Evolutionary conservation across 2,329 filamentous ascomycete genomes (phyloP), one percentile per base, ranked within the genome.

Genomic region (Pseudophaeomoniella oleicola): DNA sequence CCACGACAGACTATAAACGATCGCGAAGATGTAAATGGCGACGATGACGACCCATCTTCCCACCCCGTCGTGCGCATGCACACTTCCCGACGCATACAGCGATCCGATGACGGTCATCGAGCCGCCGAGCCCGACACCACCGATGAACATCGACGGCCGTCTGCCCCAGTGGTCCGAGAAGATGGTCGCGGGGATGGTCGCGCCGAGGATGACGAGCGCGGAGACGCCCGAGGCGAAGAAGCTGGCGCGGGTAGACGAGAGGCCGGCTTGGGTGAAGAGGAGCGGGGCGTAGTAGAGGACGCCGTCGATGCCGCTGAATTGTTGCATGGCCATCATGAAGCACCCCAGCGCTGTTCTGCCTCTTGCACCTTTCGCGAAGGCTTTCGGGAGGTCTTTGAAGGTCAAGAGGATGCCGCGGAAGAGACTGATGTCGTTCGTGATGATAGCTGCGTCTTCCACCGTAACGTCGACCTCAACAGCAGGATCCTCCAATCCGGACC

Each of bases 151-250:
- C 10, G 64, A 69, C 3, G 64, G 67, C 3, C 68, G 63, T 4
- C 73, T 60, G 3, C 71, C 70, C 65, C 71, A 75, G 41, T 60
- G 60, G 43, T 78, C 73, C 1, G 70, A 67, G 11, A 69, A 60
- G 15, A 75, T 53, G 40, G 71, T 60, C 1, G 66, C 72, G 0
- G 72, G 71, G 17, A 78, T 62, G 0, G 72, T 72, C 34, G 68
- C 58, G n/a, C 60, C 57, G 14, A 77, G 59, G 50, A 77, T 76
- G 2, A 75, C 52, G 1, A 78, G 62, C 0, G 66, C 71, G 0
- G 72, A 75, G 5, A 78, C 58, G 0, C 73, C 73, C 0, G 72
- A 77, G 1, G 74, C 75, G 2, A 78, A 59, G 45, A 78, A 74
- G 0, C 68, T 67, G 2, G 71, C 63, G 16, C 63, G 66, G 3